Evolutionary conservation across 805 yeast genomes (phyloP).

Genomic region (Nakazawaea molendinolei): DNA sequence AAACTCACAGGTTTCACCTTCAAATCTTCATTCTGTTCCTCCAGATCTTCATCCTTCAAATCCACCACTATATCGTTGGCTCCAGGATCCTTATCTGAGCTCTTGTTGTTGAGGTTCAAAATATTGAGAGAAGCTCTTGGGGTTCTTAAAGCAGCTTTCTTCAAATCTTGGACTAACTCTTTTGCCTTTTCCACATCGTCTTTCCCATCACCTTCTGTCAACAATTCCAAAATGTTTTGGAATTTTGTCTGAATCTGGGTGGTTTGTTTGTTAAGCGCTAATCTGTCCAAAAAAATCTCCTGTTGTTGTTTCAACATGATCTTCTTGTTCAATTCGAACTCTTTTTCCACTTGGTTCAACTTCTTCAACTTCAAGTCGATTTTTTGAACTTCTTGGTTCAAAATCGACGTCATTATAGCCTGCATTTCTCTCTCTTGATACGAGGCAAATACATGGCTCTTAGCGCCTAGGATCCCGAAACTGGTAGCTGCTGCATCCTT

Average conservation of each 20-base stretch:
- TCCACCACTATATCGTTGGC: background rate
- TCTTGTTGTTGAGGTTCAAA: slow-evolving; percentile 19
- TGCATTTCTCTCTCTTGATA: slow-evolving; percentile 77
- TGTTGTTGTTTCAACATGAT: slow-evolving; percentile 56
- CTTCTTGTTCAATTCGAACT: slow-evolving; percentile 59
- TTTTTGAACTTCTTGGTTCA: slow-evolving; percentile 57
- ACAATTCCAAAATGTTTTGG: slow-evolving; percentile 26
- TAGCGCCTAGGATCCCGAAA: slow-evolving; percentile 69
- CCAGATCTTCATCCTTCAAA: slow-evolving; percentile 11
- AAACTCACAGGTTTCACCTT: slow-evolving; percentile 49
- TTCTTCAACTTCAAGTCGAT: slow-evolving; percentile 57
- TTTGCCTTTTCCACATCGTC: slow-evolving; percentile 15
- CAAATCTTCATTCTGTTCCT: slow-evolving; percentile 25
- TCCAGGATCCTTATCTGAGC: slow-evolving; percentile 4
- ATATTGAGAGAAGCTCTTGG: slow-evolving; percentile 26
- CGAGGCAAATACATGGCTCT: slow-evolving; percentile 73
- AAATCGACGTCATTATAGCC: slow-evolving; percentile 46
- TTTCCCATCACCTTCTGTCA: slow-evolving; percentile 13
- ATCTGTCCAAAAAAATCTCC: slow-evolving; percentile 56
- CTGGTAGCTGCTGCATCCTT: slow-evolving; percentile 65
- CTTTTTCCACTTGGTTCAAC: slow-evolving; percentile 55
- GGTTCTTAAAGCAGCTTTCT: slow-evolving; percentile 22
- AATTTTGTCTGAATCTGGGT: slow-evolving; percentile 42
- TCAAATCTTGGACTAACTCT: slow-evolving; percentile 22
- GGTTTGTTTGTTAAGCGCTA: slow-evolving; percentile 59